These are phyloP conservation scores for Umbelopsis vinacea DNA, from an alignment of 192 early-diverging fungal species.

Conservation along the genomic window DNA sequence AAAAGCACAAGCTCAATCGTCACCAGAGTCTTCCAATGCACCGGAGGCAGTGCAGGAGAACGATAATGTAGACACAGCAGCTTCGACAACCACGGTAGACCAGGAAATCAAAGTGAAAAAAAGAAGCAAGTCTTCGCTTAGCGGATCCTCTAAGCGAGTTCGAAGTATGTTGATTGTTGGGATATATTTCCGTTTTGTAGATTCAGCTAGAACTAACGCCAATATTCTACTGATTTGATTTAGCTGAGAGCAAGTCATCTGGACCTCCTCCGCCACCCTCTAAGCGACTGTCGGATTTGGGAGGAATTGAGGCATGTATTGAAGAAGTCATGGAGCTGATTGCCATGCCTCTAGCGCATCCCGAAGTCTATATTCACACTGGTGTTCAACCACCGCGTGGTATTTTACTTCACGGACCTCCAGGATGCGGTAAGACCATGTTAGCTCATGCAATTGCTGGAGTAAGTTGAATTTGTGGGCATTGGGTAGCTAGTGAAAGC, in stretches of 20 bases:
- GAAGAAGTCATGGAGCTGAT: constrained; percentile 91
- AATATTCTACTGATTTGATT: neutral
- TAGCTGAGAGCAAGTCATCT: constrained; percentile 17
- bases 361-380: constrained; percentile 89
- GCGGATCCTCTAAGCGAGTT: constrained; percentile 19
- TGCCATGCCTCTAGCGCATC: constrained; percentile 91
- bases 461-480: constrained; percentile 39
- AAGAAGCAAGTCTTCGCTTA: constrained; percentile 35
- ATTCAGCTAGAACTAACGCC: neutral
- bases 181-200: neutral
- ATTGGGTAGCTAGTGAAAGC: no score
- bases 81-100: constrained; percentile 31
- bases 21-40: constrained; percentile 24
- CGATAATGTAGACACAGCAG: constrained; percentile 29
- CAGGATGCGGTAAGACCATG: constrained; percentile 96
- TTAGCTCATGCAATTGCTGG: constrained; percentile 97
- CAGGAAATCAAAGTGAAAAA: constrained; percentile 27
- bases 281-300: constrained; percentile 75
- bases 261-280: constrained; percentile 38
- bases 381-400: constrained; percentile 95
- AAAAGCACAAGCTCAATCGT: constrained; percentile 26
- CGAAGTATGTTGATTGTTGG: constrained; percentile 26
- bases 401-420: constrained; percentile 93
- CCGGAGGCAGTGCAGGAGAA: constrained; percentile 38
- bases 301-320: constrained; percentile 91